Evolutionary conservation across 169 alveolate genomes (phyloP).

Genomic region (Neospora caninum): DNA sequence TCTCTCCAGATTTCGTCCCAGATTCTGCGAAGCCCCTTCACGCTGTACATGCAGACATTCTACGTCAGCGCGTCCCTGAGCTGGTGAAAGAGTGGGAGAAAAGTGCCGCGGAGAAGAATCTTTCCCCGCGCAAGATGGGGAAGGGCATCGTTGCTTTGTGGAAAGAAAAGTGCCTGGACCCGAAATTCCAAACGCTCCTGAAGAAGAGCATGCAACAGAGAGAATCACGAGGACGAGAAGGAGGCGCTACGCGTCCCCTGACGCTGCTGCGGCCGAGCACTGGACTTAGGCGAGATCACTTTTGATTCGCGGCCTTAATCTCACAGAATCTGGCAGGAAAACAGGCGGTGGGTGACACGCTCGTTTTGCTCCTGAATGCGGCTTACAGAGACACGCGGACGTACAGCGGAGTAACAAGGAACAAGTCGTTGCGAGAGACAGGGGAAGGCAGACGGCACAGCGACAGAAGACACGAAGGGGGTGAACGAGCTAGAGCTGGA

Average conservation of each 20-base stretch:
- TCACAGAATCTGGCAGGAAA: too few relatives aligned
- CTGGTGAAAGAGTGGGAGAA: not conserved
- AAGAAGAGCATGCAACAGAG: not conserved
- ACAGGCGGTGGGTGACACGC: too few relatives aligned
- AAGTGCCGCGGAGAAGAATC: not conserved
- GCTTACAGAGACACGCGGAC: too few relatives aligned
- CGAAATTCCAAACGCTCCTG: not conserved
- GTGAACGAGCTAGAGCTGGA: too few relatives aligned
- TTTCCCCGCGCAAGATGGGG: not conserved
- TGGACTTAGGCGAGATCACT: not conserved
- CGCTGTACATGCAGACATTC: not conserved
- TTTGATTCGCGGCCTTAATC: too few relatives aligned
- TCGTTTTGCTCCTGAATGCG: too few relatives aligned
- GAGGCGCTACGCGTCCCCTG: not conserved
- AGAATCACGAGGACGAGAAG: not conserved
- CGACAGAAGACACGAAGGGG: too few relatives aligned
- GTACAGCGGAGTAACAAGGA: too few relatives aligned
- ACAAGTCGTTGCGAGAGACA: too few relatives aligned
- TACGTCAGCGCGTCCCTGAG: not conserved
- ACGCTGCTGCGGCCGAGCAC: not conserved
- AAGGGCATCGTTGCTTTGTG: not conserved
- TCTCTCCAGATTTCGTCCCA: constrained; percentile 3
- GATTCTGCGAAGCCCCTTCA: constrained; percentile 11
- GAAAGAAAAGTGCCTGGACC: not conserved
- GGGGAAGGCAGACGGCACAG: too few relatives aligned